Conservation (phyloP, 306 rosid species). For the Pterocarpus macrocarpus region DNA sequence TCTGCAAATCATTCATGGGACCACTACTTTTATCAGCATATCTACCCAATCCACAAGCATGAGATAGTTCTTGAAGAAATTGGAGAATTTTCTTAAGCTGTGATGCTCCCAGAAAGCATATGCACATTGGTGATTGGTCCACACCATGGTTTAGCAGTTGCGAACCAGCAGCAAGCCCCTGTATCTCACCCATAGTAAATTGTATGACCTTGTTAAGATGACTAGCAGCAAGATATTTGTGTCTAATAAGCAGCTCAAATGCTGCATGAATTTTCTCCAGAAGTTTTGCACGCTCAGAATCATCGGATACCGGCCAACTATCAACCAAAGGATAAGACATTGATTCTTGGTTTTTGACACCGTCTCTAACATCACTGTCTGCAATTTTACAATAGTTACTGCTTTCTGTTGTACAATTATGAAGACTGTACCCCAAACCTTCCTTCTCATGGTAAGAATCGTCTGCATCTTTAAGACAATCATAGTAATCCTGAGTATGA, state of each 20-base stretch:
- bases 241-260: constrained; percentile 78
- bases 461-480: constrained; percentile 67
- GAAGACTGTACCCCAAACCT: constrained; percentile 48
- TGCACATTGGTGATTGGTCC: constrained; percentile 82
- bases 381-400: constrained; percentile 51
- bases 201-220: constrained; percentile 90
- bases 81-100: constrained; percentile 87
- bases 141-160: constrained; percentile 79
- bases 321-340: constrained; percentile 54
- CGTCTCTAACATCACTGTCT: constrained; percentile 53
- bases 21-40: constrained; percentile 66
- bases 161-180: constrained; percentile 74
- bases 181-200: constrained; percentile 81
- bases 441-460: constrained; percentile 64
- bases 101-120: constrained; percentile 88
- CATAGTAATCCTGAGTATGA: constrained; percentile 56
- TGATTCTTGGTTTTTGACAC: constrained; percentile 56
- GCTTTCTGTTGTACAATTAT: constrained; percentile 48
- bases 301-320: constrained; percentile 87
- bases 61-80: constrained; percentile 87
- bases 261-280: constrained; percentile 79
- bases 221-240: constrained; percentile 84
- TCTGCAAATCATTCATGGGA: constrained; percentile 61
- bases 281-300: constrained; percentile 78
- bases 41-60: constrained; percentile 81